Evolutionary conservation across 192 early-diverging fungal species (phyloP).

Genomic region (Pilaira anomala): DNA sequence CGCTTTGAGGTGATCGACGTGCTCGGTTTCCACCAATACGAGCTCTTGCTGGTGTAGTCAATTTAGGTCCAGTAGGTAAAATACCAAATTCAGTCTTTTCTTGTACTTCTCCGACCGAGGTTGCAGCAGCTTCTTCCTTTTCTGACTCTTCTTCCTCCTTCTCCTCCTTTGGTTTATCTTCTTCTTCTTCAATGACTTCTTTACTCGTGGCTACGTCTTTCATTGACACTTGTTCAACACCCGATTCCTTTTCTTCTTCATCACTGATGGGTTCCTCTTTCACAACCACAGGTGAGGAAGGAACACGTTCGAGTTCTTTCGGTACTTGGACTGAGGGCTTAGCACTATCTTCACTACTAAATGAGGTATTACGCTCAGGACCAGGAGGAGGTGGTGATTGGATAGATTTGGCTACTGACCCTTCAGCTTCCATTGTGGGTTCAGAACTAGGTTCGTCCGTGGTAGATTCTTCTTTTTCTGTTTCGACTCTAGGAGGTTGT

Average conservation of each 20-base stretch:
- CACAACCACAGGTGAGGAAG: too few relatives aligned
- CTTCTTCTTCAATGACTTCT: not conserved
- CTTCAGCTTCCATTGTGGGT: not conserved
- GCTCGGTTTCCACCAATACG: constrained; percentile 5
- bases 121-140: not conserved
- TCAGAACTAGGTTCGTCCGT: not conserved
- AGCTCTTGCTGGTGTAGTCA: constrained; percentile 26
- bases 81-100: constrained; percentile 4
- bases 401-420: not conserved
- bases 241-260: not conserved
- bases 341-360: too few relatives aligned
- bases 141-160: not conserved
- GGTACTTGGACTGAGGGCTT: not conserved
- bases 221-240: not conserved
- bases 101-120: not conserved
- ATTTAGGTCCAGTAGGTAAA: constrained; percentile 23
- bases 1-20: constrained; percentile 19
- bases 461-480: constrained; percentile 3
- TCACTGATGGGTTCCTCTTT: not conserved
- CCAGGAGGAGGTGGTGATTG: not conserved
- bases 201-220: not conserved
- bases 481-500: not conserved
- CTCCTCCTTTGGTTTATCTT: not conserved
- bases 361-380: too few relatives aligned
- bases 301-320: not conserved